These are phyloP conservation scores for Filobasidium wieringae DNA, from an alignment of 768 basidiomycete genomes.

Conservation along the genomic window DNA sequence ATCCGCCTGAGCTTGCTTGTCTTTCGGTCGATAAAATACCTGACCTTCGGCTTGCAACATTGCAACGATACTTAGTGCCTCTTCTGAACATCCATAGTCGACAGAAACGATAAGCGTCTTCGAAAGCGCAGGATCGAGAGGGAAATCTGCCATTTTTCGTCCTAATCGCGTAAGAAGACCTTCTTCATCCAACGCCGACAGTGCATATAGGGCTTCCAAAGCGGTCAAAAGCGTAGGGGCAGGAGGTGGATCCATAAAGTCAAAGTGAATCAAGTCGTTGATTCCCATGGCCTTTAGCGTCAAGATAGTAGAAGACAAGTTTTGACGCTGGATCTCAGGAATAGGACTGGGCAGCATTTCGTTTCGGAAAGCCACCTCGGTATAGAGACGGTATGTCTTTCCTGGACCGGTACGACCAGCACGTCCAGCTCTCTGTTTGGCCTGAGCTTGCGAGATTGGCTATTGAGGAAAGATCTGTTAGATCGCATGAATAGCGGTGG, in stretches of 20 bases:
- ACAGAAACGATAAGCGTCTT: constrained; percentile 99
- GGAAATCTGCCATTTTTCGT: constrained; percentile 99
- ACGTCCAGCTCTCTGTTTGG: constrained; percentile 86
- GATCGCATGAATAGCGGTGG: neutral
- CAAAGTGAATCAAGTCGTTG: constrained; percentile 93
- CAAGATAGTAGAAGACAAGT: constrained; percentile 80
- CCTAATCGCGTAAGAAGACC: constrained; percentile 86
- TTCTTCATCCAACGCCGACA: constrained; percentile 93
- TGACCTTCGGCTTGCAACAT: constrained; percentile 87
- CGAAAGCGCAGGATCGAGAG: constrained; percentile 88
- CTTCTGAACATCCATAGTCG: constrained; percentile 93
- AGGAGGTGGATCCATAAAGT: constrained; percentile 99
- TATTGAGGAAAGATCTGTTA: constrained; percentile 8
- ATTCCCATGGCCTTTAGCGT: constrained; percentile 98
- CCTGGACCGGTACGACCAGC: constrained; percentile 97
- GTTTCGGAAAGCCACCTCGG: constrained; percentile 94
- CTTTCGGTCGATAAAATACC: constrained; percentile 98
- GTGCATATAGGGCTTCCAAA: constrained; percentile 80
- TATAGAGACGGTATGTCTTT: constrained; percentile 95
- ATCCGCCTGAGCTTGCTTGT: constrained; percentile 97
- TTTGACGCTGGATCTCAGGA: constrained; percentile 86
- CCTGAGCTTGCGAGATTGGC: constrained; percentile 97
- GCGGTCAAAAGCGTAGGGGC: constrained; percentile 95
- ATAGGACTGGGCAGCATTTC: constrained; percentile 97
- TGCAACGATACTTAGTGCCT: constrained; percentile 90